These are phyloP conservation scores for Ceratobasidium sp. DNA, from an alignment of 1,284 basidiomycete genomes.

Conservation along the genomic window DNA sequence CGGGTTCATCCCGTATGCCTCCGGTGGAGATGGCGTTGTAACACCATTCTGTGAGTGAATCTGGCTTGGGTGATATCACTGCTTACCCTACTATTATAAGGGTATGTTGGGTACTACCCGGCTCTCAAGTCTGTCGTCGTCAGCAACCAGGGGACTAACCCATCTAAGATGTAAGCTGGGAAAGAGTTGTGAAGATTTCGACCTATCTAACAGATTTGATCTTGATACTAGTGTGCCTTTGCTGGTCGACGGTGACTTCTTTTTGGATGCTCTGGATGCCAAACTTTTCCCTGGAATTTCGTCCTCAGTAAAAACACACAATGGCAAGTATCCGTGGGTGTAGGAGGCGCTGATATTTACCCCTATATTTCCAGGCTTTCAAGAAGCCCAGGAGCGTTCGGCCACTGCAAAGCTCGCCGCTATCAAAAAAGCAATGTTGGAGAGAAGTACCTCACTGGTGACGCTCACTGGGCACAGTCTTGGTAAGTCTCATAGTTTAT, in stretches of 20 bases:
- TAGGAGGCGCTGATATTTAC: not conserved
- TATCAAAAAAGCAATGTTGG: constrained; percentile 47
- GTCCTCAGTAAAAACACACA: constrained; percentile 32
- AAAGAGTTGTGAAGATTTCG: not conserved
- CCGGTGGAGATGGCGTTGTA: constrained; percentile 46
- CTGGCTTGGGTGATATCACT: not conserved
- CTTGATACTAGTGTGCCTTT: constrained; percentile 33
- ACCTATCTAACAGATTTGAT: not conserved
- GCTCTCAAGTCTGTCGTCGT: constrained; percentile 46
- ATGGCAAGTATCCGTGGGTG: constrained; percentile 10
- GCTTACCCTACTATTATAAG: constrained; percentile 7
- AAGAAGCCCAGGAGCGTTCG: constrained; percentile 45
- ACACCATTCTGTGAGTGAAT: constrained; percentile 44
- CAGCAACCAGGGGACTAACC: constrained; percentile 49
- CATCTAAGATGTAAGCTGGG: constrained; percentile 42
- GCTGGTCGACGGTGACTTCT: constrained; percentile 44
- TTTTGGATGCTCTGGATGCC: constrained; percentile 15
- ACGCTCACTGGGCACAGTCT: constrained; percentile 49
- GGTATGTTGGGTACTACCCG: constrained; percentile 42
- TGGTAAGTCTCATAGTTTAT: constrained; percentile 14
- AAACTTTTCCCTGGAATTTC: constrained; percentile 35
- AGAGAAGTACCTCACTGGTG: constrained; percentile 34
- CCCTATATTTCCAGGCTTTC: constrained; percentile 34
- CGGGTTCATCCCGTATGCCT: constrained; percentile 45
- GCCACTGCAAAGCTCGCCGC: constrained; percentile 45